Conservation (phyloP, 179 eudicot genomes). For the Camellia oleifera region DNA sequence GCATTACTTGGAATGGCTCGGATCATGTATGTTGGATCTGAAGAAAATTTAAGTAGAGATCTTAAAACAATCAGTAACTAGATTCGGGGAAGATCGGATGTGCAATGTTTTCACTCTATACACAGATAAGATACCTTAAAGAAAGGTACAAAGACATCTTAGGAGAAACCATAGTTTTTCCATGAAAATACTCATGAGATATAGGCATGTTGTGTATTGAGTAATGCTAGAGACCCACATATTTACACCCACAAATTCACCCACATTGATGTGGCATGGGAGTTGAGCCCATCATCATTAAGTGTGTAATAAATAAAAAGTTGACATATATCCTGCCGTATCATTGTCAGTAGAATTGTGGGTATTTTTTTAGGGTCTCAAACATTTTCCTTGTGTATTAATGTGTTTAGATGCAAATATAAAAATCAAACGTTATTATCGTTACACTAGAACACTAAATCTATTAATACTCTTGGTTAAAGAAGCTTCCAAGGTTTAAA, state of each 20-base stretch:
- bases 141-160: neutral
- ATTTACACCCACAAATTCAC: too few species aligned
- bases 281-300: too few species aligned
- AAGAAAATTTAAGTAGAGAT: constrained; percentile 6
- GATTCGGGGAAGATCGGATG: neutral
- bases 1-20: constrained; percentile 66
- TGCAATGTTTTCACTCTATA: neutral
- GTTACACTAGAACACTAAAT: too few species aligned
- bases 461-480: neutral
- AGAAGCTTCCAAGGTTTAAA: neutral
- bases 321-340: too few species aligned
- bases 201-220: neutral
- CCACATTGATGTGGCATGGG: too few species aligned
- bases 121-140: neutral
- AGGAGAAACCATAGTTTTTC: neutral
- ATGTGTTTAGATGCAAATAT: too few species aligned
- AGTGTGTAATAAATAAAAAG: too few species aligned
- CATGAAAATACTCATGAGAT: too few species aligned
- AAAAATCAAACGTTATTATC: neutral
- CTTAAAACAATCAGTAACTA: neutral
- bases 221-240: too few species aligned
- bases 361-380: too few species aligned
- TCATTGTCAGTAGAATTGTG: too few species aligned
- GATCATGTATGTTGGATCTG: constrained; percentile 67
- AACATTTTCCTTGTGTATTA: too few species aligned